Conservation (phyloP, 352 stramenopile species). For the Hyaloperonospora arabidopsidis region DNA sequence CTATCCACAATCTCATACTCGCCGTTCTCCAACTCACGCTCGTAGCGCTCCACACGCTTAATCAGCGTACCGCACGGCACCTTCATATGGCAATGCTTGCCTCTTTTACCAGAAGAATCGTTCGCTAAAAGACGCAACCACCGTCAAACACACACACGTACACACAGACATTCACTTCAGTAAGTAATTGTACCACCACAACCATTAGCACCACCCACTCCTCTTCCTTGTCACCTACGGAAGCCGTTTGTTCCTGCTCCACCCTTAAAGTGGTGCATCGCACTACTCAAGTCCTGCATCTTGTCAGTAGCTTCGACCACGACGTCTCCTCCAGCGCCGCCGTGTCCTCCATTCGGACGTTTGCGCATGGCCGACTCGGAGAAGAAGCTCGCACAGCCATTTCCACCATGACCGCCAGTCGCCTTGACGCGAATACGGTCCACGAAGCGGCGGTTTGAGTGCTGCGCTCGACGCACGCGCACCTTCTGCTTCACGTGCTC, state of each 20-base stretch:
- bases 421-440: slow-evolving; percentile 86
- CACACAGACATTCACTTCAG: not conserved
- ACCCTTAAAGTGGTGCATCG: slow-evolving; percentile 80
- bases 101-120: slow-evolving; percentile 60
- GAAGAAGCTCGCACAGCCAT: slow-evolving; percentile 85
- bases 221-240: slow-evolving; percentile 39
- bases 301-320: slow-evolving; percentile 61
- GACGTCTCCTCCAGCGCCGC: slow-evolving; percentile 75
- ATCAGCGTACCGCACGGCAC: slow-evolving; percentile 83
- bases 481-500: slow-evolving; percentile 86
- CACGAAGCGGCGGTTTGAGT: slow-evolving; percentile 86
- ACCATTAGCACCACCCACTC: not conserved
- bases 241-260: slow-evolving; percentile 75
- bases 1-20: slow-evolving; percentile 80
- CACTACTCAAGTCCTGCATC: slow-evolving; percentile 78
- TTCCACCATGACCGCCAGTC: slow-evolving; percentile 81
- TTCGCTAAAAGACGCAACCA: slow-evolving; percentile 41
- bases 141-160: not conserved
- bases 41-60: slow-evolving; percentile 77
- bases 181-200: slow-evolving; percentile 1
- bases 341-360: slow-evolving; percentile 78
- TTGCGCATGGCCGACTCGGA: slow-evolving; percentile 70
- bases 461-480: slow-evolving; percentile 67
- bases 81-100: slow-evolving; percentile 74
- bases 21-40: slow-evolving; percentile 63